Evolutionary conservation across 2,329 filamentous ascomycete species (phyloP), one percentile per base, ranked within the genome.

Genomic region (Botrytis byssoidea): DNA sequence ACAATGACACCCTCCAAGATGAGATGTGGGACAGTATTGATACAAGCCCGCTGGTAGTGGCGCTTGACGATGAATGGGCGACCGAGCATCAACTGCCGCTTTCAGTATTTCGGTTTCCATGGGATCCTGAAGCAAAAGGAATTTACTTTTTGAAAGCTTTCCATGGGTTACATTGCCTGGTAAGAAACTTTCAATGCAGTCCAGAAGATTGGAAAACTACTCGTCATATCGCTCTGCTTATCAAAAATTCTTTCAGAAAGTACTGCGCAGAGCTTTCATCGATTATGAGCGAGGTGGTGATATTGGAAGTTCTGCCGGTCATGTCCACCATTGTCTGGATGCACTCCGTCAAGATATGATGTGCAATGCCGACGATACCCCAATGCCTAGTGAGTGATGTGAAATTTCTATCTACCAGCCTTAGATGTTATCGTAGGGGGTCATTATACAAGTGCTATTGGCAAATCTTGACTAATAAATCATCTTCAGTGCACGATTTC

Each of bases 321-420:
- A 73, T 46, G 55, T 73, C n/a, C 29, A 61, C 32, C 73, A 74
- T 51, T 72, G 73, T 55, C 18, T 74, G 0, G 73, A 74, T 32
- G 51, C 46, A 29, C 37, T 74, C 18, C 73, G 73, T 25, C 69
- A 71, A 65, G 63, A 71, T 46, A 44, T 74, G 14, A 71, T 74
- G 63, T 74, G 73, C 70, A 67, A 35, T 40, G 69, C 73, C 10
- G 72, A 74, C 51, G 71, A 73, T 20, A 68, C 51, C 5, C 64
- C 71, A 16, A 67, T 67, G 63, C 40, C 61, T 46, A 68, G 57
- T 60, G 20, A 60, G 57, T 60, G 32, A 60, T 22, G 10, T 35
- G 18, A 35, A 25, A 3, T 20, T 60, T 5, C 29, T 35, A 35
- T 60, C 4, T 4, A 12, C 29, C 32, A 10, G 20, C 6, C 22